Evolutionary conservation across 306 rosid species (phyloP).

Genomic region (Amphicarpaea edgeworthii): DNA sequence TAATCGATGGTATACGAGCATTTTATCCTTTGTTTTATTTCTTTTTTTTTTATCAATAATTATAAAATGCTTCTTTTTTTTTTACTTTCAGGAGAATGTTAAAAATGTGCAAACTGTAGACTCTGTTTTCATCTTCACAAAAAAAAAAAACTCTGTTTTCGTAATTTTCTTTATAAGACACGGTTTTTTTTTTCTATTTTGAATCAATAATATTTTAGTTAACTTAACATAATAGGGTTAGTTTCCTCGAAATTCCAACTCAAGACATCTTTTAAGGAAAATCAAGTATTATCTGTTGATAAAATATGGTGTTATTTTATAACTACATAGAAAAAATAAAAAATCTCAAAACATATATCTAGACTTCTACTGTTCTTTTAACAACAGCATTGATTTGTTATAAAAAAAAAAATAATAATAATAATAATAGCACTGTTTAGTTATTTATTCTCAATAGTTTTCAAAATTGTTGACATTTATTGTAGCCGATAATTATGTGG

Average conservation of each 20-base stretch:
- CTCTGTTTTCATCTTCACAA: neutral
- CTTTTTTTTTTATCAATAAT: neutral
- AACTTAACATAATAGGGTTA: neutral
- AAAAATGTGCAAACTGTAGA: neutral
- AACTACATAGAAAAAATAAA: no score
- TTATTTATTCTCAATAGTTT: no score
- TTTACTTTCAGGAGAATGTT: neutral
- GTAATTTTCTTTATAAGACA: neutral
- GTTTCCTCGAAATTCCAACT: neutral
- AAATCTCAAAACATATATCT: neutral
- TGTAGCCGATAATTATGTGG: no score
- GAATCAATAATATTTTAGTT: neutral
- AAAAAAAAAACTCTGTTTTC: neutral
- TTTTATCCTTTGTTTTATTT: neutral
- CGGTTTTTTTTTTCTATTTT: neutral
- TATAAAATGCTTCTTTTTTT: neutral
- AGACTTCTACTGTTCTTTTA: neutral
- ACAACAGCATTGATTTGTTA: neutral
- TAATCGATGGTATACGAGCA: no score
- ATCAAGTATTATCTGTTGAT: neutral
- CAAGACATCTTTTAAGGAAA: no score
- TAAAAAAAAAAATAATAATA: no score
- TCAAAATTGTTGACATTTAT: no score
- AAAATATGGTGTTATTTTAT: neutral
- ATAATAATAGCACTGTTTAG: no score